Percentiles rank a stretch among this genome's conserved stretches.
phyloP scores from a whole-genome alignment of 1,139 yeast species.

The Lodderomyces jiufengensis region DNA sequence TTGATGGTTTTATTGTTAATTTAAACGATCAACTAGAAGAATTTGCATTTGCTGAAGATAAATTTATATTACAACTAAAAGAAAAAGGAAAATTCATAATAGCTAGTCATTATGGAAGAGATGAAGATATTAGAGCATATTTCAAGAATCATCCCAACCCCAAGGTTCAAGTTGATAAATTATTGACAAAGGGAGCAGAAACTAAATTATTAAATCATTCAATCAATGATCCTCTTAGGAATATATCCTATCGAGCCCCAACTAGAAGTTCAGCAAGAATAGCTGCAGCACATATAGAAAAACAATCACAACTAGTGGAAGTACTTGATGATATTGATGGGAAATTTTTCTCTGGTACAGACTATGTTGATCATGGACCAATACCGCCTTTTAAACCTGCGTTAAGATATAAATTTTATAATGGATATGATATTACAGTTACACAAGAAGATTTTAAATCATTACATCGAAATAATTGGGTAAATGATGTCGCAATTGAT shows the following conservation, averaged over 20 bases:
- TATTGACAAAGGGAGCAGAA: slow-evolving; percentile 6
- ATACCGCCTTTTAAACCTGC: slow-evolving; percentile 44
- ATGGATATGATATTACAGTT: slow-evolving; percentile 47
- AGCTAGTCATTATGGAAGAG: slow-evolving; percentile 12
- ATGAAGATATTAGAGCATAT: slow-evolving; percentile 12
- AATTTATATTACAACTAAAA: slow-evolving; percentile 10
- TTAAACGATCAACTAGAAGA: slow-evolving; percentile 10
- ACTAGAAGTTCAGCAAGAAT: slow-evolving; percentile 2
- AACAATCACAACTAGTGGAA: neutral
- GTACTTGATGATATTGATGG: neutral
- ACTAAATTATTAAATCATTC: slow-evolving; percentile 3
- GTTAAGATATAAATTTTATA: slow-evolving; percentile 46
- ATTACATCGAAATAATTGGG: slow-evolving; percentile 68
- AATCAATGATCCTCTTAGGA: slow-evolving; percentile 3
- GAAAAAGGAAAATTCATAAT: slow-evolving; percentile 7
- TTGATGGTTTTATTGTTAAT: slow-evolving; percentile 9
- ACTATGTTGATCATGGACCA: neutral
- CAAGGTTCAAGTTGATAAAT: slow-evolving; percentile 8
- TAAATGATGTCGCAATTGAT: slow-evolving; percentile 70
- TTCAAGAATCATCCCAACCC: slow-evolving; percentile 9
- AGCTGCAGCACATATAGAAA: neutral
- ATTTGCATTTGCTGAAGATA: slow-evolving; percentile 10
- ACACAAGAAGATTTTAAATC: slow-evolving; percentile 64
- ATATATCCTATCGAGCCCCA: neutral
- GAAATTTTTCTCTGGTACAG: neutral